Conservation (phyloP, 2,329 filamentous ascomycete genomes). For the Colletotrichum tabaci region DNA sequence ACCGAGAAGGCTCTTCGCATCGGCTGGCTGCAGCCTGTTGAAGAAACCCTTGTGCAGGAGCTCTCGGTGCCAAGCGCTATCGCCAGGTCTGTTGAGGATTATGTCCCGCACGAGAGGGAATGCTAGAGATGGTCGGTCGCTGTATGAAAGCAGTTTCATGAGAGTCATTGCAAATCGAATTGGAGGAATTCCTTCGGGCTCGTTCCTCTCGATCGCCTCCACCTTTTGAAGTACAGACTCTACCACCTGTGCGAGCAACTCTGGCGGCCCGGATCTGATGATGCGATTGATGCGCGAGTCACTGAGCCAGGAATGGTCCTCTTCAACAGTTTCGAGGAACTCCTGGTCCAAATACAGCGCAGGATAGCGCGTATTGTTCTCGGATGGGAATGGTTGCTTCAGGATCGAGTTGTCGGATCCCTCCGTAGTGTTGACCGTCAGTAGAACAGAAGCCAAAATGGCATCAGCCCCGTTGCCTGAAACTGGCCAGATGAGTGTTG, state of each 20-base stretch:
- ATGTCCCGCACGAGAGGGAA: conserved; percentile 18
- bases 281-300: background rate
- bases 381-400: conserved; percentile 16
- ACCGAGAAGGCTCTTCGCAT: background rate
- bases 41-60: conserved; percentile 19
- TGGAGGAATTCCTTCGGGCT: background rate
- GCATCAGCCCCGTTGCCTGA: conserved; percentile 16
- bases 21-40: background rate
- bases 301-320: background rate
- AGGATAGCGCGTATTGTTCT: background rate
- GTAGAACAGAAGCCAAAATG: background rate
- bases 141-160: background rate
- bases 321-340: conserved; percentile 10
- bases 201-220: conserved; percentile 1
- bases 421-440: conserved; percentile 16
- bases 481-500: conserved; percentile 32
- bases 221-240: conserved; percentile 7
- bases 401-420: conserved; percentile 15
- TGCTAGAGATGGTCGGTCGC: conserved; percentile 27
- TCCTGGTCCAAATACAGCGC: conserved; percentile 26
- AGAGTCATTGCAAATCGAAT: conserved; percentile 1
- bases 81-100: conserved; percentile 12
- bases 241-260: conserved; percentile 5
- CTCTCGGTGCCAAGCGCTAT: conserved; percentile 30
- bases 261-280: conserved; percentile 11